Evolutionary conservation across 108 stramenopile species (phyloP).

Genomic region (Nitzschia sp.): DNA sequence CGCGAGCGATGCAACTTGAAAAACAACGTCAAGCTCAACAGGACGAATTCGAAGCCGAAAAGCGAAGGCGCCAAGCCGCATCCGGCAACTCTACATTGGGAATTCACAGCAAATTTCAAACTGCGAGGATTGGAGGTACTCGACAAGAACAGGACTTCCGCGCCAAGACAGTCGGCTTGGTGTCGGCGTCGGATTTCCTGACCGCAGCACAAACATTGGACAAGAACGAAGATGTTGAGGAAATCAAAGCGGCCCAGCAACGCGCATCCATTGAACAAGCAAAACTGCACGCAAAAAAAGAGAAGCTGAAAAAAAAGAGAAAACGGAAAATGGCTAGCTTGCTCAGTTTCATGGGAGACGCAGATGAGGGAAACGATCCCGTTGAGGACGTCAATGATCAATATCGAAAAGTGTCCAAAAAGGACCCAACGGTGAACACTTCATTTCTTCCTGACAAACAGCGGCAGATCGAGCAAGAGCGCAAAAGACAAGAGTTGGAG

Average conservation of each 20-base stretch:
- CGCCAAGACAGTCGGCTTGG: conserved; percentile 79
- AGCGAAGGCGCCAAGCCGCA: conserved; percentile 34
- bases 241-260: neutral
- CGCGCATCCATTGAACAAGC: conserved; percentile 6
- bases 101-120: conserved; percentile 31
- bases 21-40: conserved; percentile 73
- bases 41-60: conserved; percentile 66
- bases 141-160: conserved; percentile 56
- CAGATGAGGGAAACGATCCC: conserved; percentile 38
- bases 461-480: conserved; percentile 61
- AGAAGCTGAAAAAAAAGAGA: conserved; percentile 59
- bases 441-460: conserved; percentile 90
- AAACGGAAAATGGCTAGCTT: conserved; percentile 68
- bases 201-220: conserved; percentile 43
- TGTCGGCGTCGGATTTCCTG: conserved; percentile 83
- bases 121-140: conserved; percentile 31
- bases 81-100: conserved; percentile 31
- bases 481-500: conserved; percentile 67
- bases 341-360: conserved; percentile 70
- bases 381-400: conserved; percentile 13
- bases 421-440: conserved; percentile 93
- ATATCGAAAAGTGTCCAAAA: conserved; percentile 40
- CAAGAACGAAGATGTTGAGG: conserved; percentile 14
- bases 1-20: conserved; percentile 69
- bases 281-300: conserved; percentile 34